These are phyloP conservation scores for Penicillium dipodomyicola DNA, from an alignment of 495 filamentous ascomycete species.

Conservation along the genomic window DNA sequence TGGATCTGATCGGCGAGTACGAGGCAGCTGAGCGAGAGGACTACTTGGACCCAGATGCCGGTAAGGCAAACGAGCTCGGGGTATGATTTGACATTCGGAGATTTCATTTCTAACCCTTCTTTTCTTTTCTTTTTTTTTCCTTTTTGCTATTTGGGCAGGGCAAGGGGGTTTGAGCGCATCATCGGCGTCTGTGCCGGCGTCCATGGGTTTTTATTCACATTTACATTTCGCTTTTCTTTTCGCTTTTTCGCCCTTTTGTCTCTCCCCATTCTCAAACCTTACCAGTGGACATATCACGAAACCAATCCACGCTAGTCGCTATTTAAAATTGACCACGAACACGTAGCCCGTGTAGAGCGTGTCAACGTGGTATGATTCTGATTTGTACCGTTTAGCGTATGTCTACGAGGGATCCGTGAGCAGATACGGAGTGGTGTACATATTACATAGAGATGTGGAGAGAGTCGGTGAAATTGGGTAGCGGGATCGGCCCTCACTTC, in stretches of 20 bases:
- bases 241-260: neutral
- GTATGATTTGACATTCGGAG: constrained; percentile 22
- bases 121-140: constrained; percentile 9
- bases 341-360: constrained; percentile 7
- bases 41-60: constrained; percentile 73
- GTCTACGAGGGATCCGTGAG: constrained; percentile 3
- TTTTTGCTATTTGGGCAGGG: constrained; percentile 21
- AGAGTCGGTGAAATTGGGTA: constrained; percentile 10
- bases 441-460: neutral
- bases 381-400: constrained; percentile 4
- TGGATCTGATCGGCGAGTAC: constrained; percentile 87
- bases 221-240: constrained; percentile 10
- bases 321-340: constrained; percentile 11
- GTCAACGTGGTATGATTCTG: constrained; percentile 7
- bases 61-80: constrained; percentile 46
- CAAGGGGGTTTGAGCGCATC: constrained; percentile 27
- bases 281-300: constrained; percentile 2
- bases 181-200: constrained; percentile 18
- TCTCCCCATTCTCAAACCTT: neutral
- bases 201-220: constrained; percentile 8
- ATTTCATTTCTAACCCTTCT: neutral
- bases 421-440: neutral
- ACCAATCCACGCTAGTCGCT: constrained; percentile 6
- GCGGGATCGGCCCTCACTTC: constrained; percentile 16
- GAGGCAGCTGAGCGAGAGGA: constrained; percentile 88